These are phyloP conservation scores for Ustilago lituana DNA, from an alignment of 1,284 basidiomycete species.

Conservation along the genomic window DNA sequence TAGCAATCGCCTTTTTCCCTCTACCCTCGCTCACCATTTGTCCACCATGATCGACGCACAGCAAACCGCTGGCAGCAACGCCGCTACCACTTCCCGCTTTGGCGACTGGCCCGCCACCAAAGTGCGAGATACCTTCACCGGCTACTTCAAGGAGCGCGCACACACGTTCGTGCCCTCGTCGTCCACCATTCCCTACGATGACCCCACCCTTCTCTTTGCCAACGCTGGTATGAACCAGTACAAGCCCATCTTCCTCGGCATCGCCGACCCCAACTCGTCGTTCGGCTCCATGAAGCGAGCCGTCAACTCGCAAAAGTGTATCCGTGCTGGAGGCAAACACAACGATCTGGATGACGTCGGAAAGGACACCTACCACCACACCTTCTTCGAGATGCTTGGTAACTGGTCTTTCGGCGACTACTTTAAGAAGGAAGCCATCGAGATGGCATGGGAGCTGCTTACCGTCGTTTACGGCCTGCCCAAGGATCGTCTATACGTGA, in stretches of 20 bases:
- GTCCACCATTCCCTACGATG: slow-evolving; percentile 91
- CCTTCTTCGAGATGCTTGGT: slow-evolving; percentile 99
- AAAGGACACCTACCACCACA: slow-evolving; percentile 92
- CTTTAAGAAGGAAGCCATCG: slow-evolving; percentile 97
- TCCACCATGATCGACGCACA: slow-evolving; percentile 31
- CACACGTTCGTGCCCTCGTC: slow-evolving; percentile 95
- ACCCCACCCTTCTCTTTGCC: slow-evolving; percentile 89
- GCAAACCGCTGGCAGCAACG: slow-evolving; percentile 12
- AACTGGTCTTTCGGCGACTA: slow-evolving; percentile 99
- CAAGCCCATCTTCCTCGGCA: slow-evolving; percentile 95
- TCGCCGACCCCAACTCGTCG: slow-evolving; percentile 89
- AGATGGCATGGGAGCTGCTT: slow-evolving; percentile 92
- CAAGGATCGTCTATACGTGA: slow-evolving; percentile 91
- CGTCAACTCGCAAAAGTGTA: slow-evolving; percentile 96
- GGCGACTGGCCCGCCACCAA: slow-evolving; percentile 76
- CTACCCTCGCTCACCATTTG: too few species aligned
- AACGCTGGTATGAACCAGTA: slow-evolving; percentile 80
- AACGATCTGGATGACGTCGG: slow-evolving; percentile 99
- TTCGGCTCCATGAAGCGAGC: slow-evolving; percentile 89
- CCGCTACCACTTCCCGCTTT: slow-evolving; percentile 63
- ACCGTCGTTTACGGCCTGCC: slow-evolving; percentile 88
- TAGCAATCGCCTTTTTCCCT: not conserved
- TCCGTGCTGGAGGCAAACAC: slow-evolving; percentile 97
- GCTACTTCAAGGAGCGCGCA: slow-evolving; percentile 78
- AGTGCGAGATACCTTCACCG: slow-evolving; percentile 79